phyloP scores from a whole-genome alignment of 148 eudicot genomes.

The Diospyros kaki region DNA sequence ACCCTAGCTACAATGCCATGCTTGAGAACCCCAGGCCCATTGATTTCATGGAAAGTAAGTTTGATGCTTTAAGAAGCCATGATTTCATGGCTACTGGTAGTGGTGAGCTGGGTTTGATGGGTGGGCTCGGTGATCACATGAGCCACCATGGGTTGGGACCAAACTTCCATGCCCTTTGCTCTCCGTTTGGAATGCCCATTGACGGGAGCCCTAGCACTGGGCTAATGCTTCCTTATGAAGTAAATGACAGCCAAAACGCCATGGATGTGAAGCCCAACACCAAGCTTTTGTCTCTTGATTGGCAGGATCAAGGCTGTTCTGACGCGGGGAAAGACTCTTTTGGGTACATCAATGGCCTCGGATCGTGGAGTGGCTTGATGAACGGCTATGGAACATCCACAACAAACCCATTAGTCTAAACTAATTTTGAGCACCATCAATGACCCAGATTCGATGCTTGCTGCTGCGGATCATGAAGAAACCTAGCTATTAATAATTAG shows the following conservation, averaged over 20 bases:
- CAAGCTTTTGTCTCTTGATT: conserved; percentile 69
- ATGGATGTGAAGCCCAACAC: conserved; percentile 75
- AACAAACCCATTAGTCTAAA: conserved; percentile 53
- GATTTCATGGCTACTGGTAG: conserved; percentile 39
- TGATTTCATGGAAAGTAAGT: conserved; percentile 63
- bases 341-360: conserved; percentile 47
- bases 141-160: conserved; percentile 14
- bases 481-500: neutral
- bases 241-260: conserved; percentile 14
- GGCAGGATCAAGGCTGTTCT: conserved; percentile 62
- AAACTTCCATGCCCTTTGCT: conserved; percentile 20
- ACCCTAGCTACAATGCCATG: conserved; percentile 21
- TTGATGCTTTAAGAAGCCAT: conserved; percentile 37
- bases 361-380: conserved; percentile 53
- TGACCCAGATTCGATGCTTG: neutral
- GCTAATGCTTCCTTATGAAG: conserved; percentile 34
- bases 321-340: conserved; percentile 34
- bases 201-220: conserved; percentile 29
- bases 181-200: conserved; percentile 34
- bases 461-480: neutral
- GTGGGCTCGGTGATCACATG: conserved; percentile 27
- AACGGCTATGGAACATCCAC: conserved; percentile 62
- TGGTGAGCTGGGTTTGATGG: conserved; percentile 24
- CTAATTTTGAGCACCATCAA: neutral
- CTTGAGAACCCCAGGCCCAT: conserved; percentile 41